phyloP scores from a whole-genome alignment of 2,329 filamentous ascomycete species.

The Cladosporium sp. region DNA sequence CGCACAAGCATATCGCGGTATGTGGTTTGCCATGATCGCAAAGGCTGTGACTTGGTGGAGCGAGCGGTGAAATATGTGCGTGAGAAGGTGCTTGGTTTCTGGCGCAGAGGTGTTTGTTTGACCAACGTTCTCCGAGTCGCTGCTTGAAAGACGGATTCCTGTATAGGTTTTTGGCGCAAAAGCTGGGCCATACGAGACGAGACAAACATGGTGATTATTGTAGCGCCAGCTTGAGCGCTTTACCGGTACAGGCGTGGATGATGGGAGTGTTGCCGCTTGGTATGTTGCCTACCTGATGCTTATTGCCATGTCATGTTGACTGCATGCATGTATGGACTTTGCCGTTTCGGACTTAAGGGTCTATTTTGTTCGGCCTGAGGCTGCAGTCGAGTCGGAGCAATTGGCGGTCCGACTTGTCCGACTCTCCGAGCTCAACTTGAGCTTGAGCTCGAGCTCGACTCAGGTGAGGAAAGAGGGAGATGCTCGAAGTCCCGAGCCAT shows the following conservation, averaged over 20 bases:
- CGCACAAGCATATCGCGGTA: slow-evolving; percentile 15
- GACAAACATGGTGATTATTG: slow-evolving; percentile 3
- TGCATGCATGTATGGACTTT: neutral
- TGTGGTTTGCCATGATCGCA: slow-evolving; percentile 7
- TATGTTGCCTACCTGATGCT: neutral
- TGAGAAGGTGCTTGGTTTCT: neutral
- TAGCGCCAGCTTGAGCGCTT: neutral
- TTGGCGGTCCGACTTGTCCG: no score
- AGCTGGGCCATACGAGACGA: slow-evolving; percentile 6
- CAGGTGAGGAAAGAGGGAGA: no score
- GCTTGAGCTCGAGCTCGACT: no score
- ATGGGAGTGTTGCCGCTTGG: neutral
- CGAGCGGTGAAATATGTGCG: slow-evolving; percentile 10
- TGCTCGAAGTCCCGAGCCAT: no score
- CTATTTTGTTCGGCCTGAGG: no score
- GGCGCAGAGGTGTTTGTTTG: slow-evolving; percentile 10
- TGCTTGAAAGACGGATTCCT: slow-evolving; percentile 7
- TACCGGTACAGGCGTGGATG: neutral
- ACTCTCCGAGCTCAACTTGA: no score
- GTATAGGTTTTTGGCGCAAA: slow-evolving; percentile 9
- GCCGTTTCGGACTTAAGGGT: neutral
- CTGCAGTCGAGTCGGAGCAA: no score
- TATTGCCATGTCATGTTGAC: neutral
- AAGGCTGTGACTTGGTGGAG: neutral
- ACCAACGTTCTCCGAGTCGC: slow-evolving; percentile 2